phyloP scores from a whole-genome alignment of 78 protist genomes.

The Dictyostelium discoideum region dicty_2.7 NC_007088.5:631001-631500 shows the following conservation, averaged over 20 bases:
- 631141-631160: background rate
- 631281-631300: background rate
- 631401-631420: slow-evolving; percentile 3
- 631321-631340: background rate
- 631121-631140: slow-evolving; percentile 9
- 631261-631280: background rate
- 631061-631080: background rate
- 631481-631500: background rate
- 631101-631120: background rate
- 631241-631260: background rate
- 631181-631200: background rate
- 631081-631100: background rate
- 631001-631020: background rate
- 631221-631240: background rate
- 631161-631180: background rate
- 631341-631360: background rate
- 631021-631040: background rate
- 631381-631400: background rate
- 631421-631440: background rate
- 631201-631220: slow-evolving; percentile 11
- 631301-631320: background rate
- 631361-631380: background rate
- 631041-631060: background rate
- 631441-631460: background rate
- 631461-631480: background rate